These are phyloP conservation scores for Fraxinus cuspidata DNA, from an alignment of 257 asterid species.

Conservation along the genomic window DNA sequence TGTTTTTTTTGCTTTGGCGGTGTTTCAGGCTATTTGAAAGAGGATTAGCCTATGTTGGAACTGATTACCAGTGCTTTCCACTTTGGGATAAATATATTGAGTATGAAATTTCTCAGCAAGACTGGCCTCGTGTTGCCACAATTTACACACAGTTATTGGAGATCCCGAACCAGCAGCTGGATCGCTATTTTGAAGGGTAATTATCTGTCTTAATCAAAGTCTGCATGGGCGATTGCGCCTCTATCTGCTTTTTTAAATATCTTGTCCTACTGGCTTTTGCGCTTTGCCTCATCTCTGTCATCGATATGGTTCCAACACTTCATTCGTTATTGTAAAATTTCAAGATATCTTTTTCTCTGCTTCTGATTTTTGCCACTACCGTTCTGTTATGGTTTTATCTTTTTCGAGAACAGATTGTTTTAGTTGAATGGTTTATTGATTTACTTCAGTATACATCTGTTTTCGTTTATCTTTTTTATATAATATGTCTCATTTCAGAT, in stretches of 20 bases:
- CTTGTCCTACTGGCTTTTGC: slow-evolving; percentile 23
- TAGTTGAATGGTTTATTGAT: slow-evolving; percentile 3
- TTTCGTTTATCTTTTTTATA: not conserved
- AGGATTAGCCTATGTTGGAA: slow-evolving; percentile 91
- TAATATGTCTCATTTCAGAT: slow-evolving; percentile 15
- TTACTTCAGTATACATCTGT: not conserved
- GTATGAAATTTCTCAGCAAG: slow-evolving; percentile 80
- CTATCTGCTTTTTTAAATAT: not conserved
- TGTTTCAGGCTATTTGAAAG: slow-evolving; percentile 92
- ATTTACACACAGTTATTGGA: slow-evolving; percentile 82
- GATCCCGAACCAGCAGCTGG: slow-evolving; percentile 90
- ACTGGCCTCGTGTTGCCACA: slow-evolving; percentile 83
- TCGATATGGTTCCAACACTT: not conserved
- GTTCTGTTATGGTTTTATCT: not conserved
- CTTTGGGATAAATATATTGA: slow-evolving; percentile 97
- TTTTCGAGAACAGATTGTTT: not conserved
- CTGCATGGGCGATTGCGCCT: not conserved
- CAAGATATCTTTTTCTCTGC: not conserved
- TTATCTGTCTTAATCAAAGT: not conserved
- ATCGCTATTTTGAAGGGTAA: slow-evolving; percentile 97
- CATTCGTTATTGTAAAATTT: not conserved
- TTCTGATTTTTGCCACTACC: not conserved
- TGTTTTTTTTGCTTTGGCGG: slow-evolving; percentile 24
- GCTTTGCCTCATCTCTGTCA: slow-evolving; percentile 12
- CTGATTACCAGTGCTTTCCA: slow-evolving; percentile 85